Evolutionary conservation across 1,284 basidiomycete genomes (phyloP).

Genomic region (Ceratobasidium sp.): DNA sequence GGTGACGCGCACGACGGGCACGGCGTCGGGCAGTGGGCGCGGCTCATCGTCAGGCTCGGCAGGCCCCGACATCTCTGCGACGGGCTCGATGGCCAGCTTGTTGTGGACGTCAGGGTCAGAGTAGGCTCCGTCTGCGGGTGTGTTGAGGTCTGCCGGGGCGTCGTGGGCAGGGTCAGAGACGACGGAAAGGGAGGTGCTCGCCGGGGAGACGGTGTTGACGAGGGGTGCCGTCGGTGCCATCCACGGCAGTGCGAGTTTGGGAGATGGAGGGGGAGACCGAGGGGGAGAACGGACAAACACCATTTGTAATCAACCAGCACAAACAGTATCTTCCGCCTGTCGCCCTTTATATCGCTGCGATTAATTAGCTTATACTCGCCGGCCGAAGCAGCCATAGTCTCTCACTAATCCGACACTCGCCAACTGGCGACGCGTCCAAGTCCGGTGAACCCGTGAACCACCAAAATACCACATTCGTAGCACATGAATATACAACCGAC

Average conservation of each 20-base stretch:
- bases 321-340: background rate
- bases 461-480: background rate
- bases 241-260: background rate
- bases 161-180: background rate
- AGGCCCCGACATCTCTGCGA: background rate
- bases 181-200: slow-evolving; percentile 17
- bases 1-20: slow-evolving; percentile 27
- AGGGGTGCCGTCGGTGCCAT: slow-evolving; percentile 14
- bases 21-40: background rate
- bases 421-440: background rate
- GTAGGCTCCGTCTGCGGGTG: background rate
- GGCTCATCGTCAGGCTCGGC: slow-evolving; percentile 17
- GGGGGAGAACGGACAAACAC: background rate
- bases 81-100: slow-evolving; percentile 5
- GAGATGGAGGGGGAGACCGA: background rate
- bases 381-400: too few relatives aligned
- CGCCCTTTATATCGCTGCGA: background rate
- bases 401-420: background rate
- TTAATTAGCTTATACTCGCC: slow-evolving; percentile 8
- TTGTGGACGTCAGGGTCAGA: slow-evolving; percentile 26
- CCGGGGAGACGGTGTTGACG: slow-evolving; percentile 1
- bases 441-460: background rate
- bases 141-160: background rate
- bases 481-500: background rate
- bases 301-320: slow-evolving; percentile 19